These are phyloP conservation scores for Colletotrichum spinosum DNA, from an alignment of 2,329 filamentous ascomycete species.

Conservation along the genomic window DNA sequence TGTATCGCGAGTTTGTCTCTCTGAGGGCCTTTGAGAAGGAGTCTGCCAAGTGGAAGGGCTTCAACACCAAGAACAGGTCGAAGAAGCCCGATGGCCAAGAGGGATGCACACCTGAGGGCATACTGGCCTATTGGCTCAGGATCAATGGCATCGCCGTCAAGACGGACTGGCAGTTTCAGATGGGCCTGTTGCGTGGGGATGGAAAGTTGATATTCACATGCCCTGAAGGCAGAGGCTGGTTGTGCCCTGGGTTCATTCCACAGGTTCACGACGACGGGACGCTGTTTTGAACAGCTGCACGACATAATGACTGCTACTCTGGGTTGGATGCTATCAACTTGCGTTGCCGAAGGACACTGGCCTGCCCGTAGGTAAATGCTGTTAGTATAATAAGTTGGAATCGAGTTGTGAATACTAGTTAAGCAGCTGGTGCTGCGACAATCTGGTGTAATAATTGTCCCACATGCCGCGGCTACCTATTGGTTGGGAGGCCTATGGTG, in stretches of 20 bases:
- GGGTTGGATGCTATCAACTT: no score
- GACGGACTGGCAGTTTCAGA: conserved; percentile 40
- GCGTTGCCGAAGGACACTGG: no score
- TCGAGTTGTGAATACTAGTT: no score
- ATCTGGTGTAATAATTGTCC: no score
- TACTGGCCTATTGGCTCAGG: conserved; percentile 38
- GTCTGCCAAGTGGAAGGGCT: conserved; percentile 35
- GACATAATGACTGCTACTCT: no score
- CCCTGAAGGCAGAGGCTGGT: conserved; percentile 33
- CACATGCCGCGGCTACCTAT: no score
- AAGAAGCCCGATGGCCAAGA: conserved; percentile 34
- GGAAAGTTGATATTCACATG: conserved; percentile 38
- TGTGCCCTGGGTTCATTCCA: conserved; percentile 36
- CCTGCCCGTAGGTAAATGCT: no score
- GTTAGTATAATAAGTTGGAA: no score
- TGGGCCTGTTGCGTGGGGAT: conserved; percentile 36
- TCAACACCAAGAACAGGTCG: conserved; percentile 36
- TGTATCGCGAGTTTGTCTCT: conserved; percentile 38
- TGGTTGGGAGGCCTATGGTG: no score
- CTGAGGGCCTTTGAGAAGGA: conserved; percentile 32
- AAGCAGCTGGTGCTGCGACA: no score
- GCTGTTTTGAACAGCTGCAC: conserved; percentile 7
- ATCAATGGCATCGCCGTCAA: conserved; percentile 39
- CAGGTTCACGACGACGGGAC: conserved; percentile 34
- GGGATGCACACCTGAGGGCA: conserved; percentile 37